Conservation (phyloP, 495 filamentous ascomycete species). For the Penicillium egyptiacum region DNA sequence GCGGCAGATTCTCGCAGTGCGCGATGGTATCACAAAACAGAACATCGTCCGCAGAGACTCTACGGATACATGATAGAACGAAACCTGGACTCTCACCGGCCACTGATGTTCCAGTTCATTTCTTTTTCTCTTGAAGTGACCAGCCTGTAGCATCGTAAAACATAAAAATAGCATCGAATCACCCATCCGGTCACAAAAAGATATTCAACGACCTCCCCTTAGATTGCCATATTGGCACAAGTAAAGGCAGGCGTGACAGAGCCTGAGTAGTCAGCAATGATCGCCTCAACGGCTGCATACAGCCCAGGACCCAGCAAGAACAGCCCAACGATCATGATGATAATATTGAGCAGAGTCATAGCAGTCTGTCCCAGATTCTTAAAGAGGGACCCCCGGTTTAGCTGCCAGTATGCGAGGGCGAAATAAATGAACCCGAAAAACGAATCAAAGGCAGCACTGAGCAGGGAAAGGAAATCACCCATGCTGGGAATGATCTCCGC, state of each 20-base stretch:
- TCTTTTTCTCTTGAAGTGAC: background rate
- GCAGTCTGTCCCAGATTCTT: slow-evolving; percentile 25
- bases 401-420: slow-evolving; percentile 52
- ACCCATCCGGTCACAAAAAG: background rate
- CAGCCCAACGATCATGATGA: slow-evolving; percentile 42
- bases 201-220: background rate
- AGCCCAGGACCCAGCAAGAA: slow-evolving; percentile 53
- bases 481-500: slow-evolving; percentile 54
- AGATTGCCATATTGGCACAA: slow-evolving; percentile 48
- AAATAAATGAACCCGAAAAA: slow-evolving; percentile 48
- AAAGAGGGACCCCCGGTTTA: slow-evolving; percentile 40
- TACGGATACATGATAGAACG: background rate
- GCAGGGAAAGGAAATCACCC: slow-evolving; percentile 51
- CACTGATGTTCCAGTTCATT: background rate
- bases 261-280: slow-evolving; percentile 47
- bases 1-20: no score
- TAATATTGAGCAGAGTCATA: slow-evolving; percentile 43
- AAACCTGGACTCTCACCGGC: background rate
- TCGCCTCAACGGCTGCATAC: slow-evolving; percentile 54
- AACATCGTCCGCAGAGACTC: background rate
- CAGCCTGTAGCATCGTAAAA: background rate
- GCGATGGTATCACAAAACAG: no score
- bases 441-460: slow-evolving; percentile 45
- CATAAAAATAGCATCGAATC: background rate
- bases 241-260: slow-evolving; percentile 44